Conservation (phyloP, 176 grass and related monocot genomes). For the Aegilops tauschii region DNA sequence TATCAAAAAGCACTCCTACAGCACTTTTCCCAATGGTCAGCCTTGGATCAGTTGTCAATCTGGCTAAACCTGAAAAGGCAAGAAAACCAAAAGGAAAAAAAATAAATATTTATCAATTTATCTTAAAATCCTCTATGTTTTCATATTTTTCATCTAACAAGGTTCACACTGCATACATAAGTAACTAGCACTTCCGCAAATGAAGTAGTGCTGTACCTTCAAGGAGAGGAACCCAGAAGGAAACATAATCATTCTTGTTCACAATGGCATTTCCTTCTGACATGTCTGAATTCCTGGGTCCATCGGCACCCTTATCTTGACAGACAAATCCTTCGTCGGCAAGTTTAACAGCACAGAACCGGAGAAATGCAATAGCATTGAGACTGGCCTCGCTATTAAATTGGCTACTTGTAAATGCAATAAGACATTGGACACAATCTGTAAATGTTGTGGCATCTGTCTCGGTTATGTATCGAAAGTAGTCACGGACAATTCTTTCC, state of each 20-base stretch:
- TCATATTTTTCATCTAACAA: slow-evolving; percentile 15
- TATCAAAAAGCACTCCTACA: slow-evolving; percentile 95
- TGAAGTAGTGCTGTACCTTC: slow-evolving; percentile 36
- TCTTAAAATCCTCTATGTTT: slow-evolving; percentile 8
- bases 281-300: slow-evolving; percentile 38
- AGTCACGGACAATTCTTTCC: slow-evolving; percentile 93
- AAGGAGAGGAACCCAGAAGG: slow-evolving; percentile 84
- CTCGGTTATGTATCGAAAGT: slow-evolving; percentile 97
- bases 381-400: slow-evolving; percentile 94
- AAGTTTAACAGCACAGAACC: slow-evolving; percentile 96
- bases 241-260: slow-evolving; percentile 75
- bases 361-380: slow-evolving; percentile 94
- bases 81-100: neutral
- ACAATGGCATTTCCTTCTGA: slow-evolving; percentile 48
- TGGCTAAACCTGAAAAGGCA: slow-evolving; percentile 74
- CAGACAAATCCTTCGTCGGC: slow-evolving; percentile 79
- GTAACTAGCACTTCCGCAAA: neutral
- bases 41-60: slow-evolving; percentile 82
- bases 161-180: neutral
- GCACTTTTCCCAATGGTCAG: slow-evolving; percentile 81
- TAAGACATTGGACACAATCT: slow-evolving; percentile 92
- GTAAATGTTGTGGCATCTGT: slow-evolving; percentile 89
- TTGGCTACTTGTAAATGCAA: slow-evolving; percentile 91
- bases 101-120: neutral
- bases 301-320: slow-evolving; percentile 45